Conservation (phyloP, 169 alveolate genomes). For the Plasmodium vivax region DNA sequence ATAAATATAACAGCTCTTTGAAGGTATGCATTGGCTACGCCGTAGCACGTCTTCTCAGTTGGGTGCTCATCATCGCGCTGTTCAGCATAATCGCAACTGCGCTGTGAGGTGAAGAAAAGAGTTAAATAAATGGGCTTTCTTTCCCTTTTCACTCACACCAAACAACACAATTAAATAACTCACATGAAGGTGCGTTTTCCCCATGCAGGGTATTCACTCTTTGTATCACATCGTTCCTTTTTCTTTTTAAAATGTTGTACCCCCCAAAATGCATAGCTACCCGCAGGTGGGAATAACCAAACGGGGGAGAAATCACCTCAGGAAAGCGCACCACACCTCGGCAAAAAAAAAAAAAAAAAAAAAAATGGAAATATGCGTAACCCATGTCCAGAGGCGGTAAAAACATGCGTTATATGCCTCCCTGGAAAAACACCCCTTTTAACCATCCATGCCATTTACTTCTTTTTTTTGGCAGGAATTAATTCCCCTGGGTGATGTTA, state of each 20-base stretch:
- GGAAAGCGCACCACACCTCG: background rate
- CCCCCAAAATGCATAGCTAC: background rate
- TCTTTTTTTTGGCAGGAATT: background rate
- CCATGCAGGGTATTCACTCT: background rate
- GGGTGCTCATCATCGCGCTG: background rate
- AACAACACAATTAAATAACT: background rate
- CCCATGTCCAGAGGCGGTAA: background rate
- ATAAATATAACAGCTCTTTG: constrained; percentile 26
- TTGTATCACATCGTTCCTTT: background rate
- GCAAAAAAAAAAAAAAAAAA: background rate
- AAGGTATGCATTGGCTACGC: constrained; percentile 28
- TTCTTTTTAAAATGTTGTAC: background rate
- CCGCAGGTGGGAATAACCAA: background rate
- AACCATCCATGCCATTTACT: background rate
- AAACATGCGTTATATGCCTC: background rate
- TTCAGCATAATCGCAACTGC: constrained; percentile 9
- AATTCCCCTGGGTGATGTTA: background rate
- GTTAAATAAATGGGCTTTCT: background rate
- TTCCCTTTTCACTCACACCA: background rate
- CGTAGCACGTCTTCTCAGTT: background rate
- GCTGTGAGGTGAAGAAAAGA: background rate
- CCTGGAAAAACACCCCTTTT: background rate
- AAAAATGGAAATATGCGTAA: background rate
- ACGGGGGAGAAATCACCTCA: background rate
- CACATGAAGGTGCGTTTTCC: background rate